These are phyloP conservation scores for Seiridium unicorne DNA, from an alignment of 2,329 filamentous ascomycete genomes.

Conservation along the genomic window DNA sequence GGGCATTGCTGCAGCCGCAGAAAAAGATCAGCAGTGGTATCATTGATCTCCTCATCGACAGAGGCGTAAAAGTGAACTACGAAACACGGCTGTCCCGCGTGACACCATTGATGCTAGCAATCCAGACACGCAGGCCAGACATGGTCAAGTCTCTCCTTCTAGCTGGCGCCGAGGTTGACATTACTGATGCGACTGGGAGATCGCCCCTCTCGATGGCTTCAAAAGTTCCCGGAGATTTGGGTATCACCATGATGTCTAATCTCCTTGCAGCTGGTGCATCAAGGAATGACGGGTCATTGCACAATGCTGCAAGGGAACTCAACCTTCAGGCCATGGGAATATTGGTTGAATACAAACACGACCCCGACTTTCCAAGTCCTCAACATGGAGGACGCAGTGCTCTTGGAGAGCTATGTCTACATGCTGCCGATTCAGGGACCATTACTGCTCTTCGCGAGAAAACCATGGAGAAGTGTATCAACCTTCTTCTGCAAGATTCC, in stretches of 20 bases:
- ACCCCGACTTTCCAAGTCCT: conserved; percentile 59
- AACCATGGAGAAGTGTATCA: conserved; percentile 55
- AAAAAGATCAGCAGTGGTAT: conserved; percentile 60
- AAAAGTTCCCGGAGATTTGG: conserved; percentile 49
- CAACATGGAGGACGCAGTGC: conserved; percentile 62
- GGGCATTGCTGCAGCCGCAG: conserved; percentile 61
- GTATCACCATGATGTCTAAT: conserved; percentile 51
- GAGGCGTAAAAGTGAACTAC: conserved; percentile 55
- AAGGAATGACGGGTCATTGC: conserved; percentile 64
- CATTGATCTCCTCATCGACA: conserved; percentile 54
- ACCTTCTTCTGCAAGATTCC: conserved; percentile 53
- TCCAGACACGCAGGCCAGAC: conserved; percentile 54
- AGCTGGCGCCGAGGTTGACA: conserved; percentile 59
- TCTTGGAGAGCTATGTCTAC: conserved; percentile 61
- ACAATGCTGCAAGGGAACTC: conserved; percentile 61
- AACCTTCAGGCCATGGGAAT: conserved; percentile 55
- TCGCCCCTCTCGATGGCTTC: conserved; percentile 62
- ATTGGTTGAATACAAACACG: conserved; percentile 58
- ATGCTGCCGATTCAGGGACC: conserved; percentile 45
- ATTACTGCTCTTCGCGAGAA: conserved; percentile 48
- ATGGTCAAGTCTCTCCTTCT: conserved; percentile 55
- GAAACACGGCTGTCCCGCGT: conserved; percentile 49
- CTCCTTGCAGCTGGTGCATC: conserved; percentile 55
- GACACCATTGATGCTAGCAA: conserved; percentile 60
- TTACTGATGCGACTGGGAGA: conserved; percentile 53